Conservation (phyloP, 1,284 basidiomycete species). For the Cutaneotrichosporon daszewskae region DNA sequence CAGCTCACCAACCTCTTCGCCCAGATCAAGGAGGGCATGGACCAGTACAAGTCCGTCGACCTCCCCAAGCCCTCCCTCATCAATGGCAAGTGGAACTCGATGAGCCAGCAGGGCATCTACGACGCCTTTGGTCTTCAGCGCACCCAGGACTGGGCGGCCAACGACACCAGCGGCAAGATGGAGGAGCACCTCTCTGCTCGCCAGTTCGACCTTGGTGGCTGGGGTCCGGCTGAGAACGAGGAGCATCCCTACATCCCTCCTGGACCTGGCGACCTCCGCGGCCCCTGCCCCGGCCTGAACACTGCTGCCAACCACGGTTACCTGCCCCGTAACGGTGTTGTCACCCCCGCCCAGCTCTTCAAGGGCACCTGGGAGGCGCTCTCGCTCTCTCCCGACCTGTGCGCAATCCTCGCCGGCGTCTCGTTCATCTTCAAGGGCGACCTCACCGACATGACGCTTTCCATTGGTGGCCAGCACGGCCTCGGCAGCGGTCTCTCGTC, state of each 20-base stretch:
- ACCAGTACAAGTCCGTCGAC: constrained; percentile 4
- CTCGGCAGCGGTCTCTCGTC: constrained; percentile 9
- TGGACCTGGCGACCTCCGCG: constrained; percentile 28
- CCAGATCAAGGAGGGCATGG: constrained; percentile 10
- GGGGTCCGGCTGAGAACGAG: constrained; percentile 16
- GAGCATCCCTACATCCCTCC: constrained; percentile 27
- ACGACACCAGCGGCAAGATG: neutral
- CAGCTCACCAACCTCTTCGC: constrained; percentile 3
- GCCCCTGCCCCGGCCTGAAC: constrained; percentile 44
- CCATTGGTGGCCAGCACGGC: constrained; percentile 15
- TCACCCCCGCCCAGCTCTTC: constrained; percentile 29
- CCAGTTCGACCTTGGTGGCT: constrained; percentile 2
- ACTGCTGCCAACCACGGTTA: constrained; percentile 39
- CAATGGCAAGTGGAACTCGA: constrained; percentile 1
- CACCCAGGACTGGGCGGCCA: neutral
- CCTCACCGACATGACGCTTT: constrained; percentile 22
- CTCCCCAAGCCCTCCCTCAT: constrained; percentile 5
- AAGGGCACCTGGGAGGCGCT: constrained; percentile 23
- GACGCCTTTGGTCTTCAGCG: constrained; percentile 5
- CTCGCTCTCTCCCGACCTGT: constrained; percentile 32
- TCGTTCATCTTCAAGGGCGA: constrained; percentile 35
- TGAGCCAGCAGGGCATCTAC: constrained; percentile 5
- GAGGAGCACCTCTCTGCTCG: neutral
- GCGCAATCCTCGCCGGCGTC: constrained; percentile 23
- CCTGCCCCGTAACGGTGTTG: constrained; percentile 31